Conservation (phyloP, 371 early-diverging fungal genomes). For the Enterospora canceri region DNA sequence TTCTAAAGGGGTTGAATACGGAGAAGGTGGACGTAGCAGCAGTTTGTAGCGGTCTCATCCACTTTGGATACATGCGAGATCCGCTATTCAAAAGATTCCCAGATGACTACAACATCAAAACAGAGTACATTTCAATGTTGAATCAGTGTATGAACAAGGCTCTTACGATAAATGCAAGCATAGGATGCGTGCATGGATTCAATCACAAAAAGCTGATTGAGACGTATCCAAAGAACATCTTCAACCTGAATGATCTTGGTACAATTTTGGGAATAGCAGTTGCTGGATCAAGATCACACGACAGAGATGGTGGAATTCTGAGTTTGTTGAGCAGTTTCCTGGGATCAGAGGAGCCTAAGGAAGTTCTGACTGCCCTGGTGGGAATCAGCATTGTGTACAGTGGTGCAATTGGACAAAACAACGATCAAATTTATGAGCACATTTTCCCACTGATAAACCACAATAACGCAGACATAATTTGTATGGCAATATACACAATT, state of each 20-base stretch:
- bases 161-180: conserved; percentile 22
- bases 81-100: conserved; percentile 19
- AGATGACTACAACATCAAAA: conserved; percentile 1
- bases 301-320: conserved; percentile 41
- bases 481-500: conserved; percentile 39
- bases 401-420: conserved; percentile 12
- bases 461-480: conserved; percentile 22
- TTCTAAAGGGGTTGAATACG: conserved; percentile 25
- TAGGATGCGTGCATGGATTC: conserved; percentile 47
- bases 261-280: conserved; percentile 8
- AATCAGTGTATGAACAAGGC: neutral
- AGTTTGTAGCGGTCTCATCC: conserved; percentile 39
- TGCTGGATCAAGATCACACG: conserved; percentile 18
- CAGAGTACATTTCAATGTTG: conserved; percentile 8
- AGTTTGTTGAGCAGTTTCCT: conserved; percentile 29
- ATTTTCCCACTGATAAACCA: conserved; percentile 26
- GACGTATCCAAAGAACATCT: conserved; percentile 42
- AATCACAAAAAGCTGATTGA: conserved; percentile 40
- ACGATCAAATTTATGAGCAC: conserved; percentile 7
- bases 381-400: conserved; percentile 32
- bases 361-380: conserved; percentile 33
- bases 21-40: conserved; percentile 28
- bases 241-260: conserved; percentile 22
- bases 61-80: conserved; percentile 40
- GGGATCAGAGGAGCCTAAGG: conserved; percentile 16